Evolutionary conservation across 1,139 yeast species (phyloP).

Genomic region (Hanseniaspora gamundiae): DNA sequence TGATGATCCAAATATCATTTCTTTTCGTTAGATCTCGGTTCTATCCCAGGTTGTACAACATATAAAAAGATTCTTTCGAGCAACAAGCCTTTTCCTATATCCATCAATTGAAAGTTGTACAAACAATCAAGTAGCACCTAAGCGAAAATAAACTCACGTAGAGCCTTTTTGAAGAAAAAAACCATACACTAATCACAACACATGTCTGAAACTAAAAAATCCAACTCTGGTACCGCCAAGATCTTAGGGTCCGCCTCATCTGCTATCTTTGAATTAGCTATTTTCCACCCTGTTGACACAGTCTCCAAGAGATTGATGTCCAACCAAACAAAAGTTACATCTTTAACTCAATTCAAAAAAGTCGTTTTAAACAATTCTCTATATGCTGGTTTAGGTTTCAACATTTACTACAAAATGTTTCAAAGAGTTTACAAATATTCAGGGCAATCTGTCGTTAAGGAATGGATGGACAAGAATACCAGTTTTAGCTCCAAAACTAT

Average conservation of each 20-base stretch:
- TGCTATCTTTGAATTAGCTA: slow-evolving; percentile 91
- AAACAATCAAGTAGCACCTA: background rate
- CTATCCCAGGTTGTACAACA: too few species aligned
- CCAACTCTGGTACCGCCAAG: slow-evolving; percentile 84
- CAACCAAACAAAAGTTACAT: slow-evolving; percentile 64
- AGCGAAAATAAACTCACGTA: too few species aligned
- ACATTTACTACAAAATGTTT: slow-evolving; percentile 91
- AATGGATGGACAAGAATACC: slow-evolving; percentile 62
- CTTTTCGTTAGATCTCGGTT: too few species aligned
- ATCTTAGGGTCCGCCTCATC: slow-evolving; percentile 95
- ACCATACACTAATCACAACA: background rate
- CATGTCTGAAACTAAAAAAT: slow-evolving; percentile 62
- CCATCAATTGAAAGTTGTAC: too few species aligned
- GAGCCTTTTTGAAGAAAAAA: background rate
- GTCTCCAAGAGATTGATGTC: slow-evolving; percentile 97
- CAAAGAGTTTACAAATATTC: slow-evolving; percentile 98
- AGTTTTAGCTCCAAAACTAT: slow-evolving; percentile 90
- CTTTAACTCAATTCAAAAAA: slow-evolving; percentile 54
- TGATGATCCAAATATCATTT: too few species aligned
- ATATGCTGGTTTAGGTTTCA: slow-evolving; percentile 97
- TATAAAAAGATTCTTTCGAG: too few species aligned
- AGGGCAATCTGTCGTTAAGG: slow-evolving; percentile 98
- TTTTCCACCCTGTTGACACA: slow-evolving; percentile 98
- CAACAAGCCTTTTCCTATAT: too few species aligned
- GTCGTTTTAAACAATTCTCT: slow-evolving; percentile 85